Evolutionary conservation across 352 stramenopile genomes (phyloP).

Genomic region (Pythium chondricola): DNA sequence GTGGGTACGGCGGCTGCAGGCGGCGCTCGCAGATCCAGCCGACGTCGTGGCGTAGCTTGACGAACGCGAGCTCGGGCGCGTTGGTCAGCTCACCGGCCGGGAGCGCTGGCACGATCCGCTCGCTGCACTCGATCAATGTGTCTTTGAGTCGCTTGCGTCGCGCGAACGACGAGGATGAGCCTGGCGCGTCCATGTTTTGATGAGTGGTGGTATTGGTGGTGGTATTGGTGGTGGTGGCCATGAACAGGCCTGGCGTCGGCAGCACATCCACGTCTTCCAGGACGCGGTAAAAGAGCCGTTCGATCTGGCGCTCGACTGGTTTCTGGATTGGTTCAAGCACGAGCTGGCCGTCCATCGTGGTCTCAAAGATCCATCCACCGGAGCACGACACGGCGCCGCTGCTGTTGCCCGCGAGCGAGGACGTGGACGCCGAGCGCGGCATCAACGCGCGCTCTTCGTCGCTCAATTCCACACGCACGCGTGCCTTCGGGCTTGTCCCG

Average conservation of each 20-base stretch:
- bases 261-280: conserved; percentile 62
- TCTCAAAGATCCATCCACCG: conserved; percentile 82
- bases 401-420: conserved; percentile 6
- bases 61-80: conserved; percentile 37
- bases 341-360: conserved; percentile 77
- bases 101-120: conserved; percentile 49
- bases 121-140: conserved; percentile 74
- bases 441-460: conserved; percentile 22
- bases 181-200: conserved; percentile 8
- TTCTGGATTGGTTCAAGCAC: conserved; percentile 65
- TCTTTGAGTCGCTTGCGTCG: conserved; percentile 58
- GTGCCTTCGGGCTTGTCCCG: conserved; percentile 14
- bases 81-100: conserved; percentile 6
- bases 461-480: conserved; percentile 13
- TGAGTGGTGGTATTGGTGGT: neutral
- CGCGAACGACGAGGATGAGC: conserved; percentile 22
- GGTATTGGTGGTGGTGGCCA: conserved; percentile 1
- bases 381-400: conserved; percentile 38
- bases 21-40: conserved; percentile 75
- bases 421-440: conserved; percentile 15
- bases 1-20: conserved; percentile 33
- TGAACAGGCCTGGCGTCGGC: conserved; percentile 35
- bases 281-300: conserved; percentile 74
- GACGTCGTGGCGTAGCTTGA: conserved; percentile 77
- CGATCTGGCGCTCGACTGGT: conserved; percentile 54